Evolutionary conservation across 148 eudicot genomes (phyloP), one percentile per base, ranked within the genome.

Genomic region (Rhododendron molle): DNA sequence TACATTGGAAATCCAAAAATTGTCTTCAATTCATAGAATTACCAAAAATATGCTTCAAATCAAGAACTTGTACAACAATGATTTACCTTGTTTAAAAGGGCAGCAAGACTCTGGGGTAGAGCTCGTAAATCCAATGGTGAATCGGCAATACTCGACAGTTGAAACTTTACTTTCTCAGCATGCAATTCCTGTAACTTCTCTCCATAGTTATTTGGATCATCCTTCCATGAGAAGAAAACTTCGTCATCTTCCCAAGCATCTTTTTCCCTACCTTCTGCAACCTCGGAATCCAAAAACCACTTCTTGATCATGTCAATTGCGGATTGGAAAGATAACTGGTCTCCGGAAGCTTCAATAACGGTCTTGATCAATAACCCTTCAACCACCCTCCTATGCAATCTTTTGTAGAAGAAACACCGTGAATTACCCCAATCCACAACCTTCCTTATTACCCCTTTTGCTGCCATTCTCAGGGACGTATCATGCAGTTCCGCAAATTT

Each of bases 401-500:
- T 92, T 65, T 85, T 91, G 90, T 93, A 91, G 83, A 97, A 95
- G 92, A 92, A 93, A 34, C 91, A 89, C 49, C 99, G 92, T 26
- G 97, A 93, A 69, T 81, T 91, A 46, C 72, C 54, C 99, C 99
- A 97, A 69, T 94, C 98, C 9, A 97, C 86, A 52, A 95, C 96
- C 86, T 94, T 88, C 85, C 78, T 91, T 82, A 97, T 89, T 50
- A 94, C 99, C 58, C 95, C 99, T 89, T 93, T 97, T 3, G 95
- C 96, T 76, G 94, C 96, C 99, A 97, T 97, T 76, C 99, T 93
- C 47, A 91, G 87, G 23, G 99, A 93, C 15, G 98, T 97, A 86
- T 97, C 99, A 56, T 97, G 99, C 43, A 97, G 89, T 87, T 97
- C 99, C 0, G 99, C 98, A 86, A 97, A 97, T 84, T 92, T 95